Evolutionary conservation across 2,329 filamentous ascomycete species (phyloP), one percentile per base, ranked within the genome.

Genomic region (Ophiostoma sp.): DNA sequence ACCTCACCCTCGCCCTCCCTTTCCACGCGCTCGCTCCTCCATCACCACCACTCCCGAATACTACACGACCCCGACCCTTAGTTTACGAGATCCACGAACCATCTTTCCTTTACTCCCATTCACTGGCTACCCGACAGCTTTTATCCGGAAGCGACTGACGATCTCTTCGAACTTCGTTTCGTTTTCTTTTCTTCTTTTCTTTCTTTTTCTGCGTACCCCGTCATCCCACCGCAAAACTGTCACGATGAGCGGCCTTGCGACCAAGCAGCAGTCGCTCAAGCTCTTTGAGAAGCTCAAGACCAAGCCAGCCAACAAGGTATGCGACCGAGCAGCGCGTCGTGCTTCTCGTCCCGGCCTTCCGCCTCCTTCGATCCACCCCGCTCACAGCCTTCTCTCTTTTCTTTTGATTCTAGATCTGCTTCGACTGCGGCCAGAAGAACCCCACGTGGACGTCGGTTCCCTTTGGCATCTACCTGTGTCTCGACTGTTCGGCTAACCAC

Each of bases 371-470:
- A 19, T 25, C 42, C 42, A 11, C 48, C 15, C 17, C 28, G 15
- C 68, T 69, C 11, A 69, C 68, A 19, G 48, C 31, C 55, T 68
- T 19, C 42, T 48, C 42, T 19, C 15, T 28, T 42, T n/a, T 33
- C 22, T 9, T 31, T 7, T 17, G 3, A 19, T 28, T 28, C 59
- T 79, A 97, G 95, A 90, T 97, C 86, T 99, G 96, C 88, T 99
- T 99, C 84, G 96, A 99, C 85, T 99, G 96, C 84, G 91, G 93
- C 81, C 92, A 94, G 80, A 98, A 98, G 85, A 98, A 98, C 81
- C 96, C 96, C 75, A 98, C 96, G 74, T 99, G 96, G 96, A 97
- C 95, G 8, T 98, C 95, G 7, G 95, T 98, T 42, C 95, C 95
- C 12, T 94, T 99, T 77, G 96, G 76, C 80, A 98, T 99, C 82